A percentile compares a stretch with the other conserved stretches of the same genome.
phyloP scores from a whole-genome alignment of 148 eudicot genomes.

The Oxyria digyna region DNA sequence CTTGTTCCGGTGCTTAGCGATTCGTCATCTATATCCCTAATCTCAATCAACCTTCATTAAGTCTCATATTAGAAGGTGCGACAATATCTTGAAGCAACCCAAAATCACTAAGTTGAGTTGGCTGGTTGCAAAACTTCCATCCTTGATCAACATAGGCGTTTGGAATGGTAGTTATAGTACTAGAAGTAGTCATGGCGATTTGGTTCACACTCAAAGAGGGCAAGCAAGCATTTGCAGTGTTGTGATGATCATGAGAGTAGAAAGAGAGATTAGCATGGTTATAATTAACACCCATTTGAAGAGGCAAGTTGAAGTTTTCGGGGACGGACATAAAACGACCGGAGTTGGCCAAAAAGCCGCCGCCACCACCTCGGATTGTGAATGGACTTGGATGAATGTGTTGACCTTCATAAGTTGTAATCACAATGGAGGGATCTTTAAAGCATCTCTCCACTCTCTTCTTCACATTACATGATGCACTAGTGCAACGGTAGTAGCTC shows the following conservation, averaged over 20 bases:
- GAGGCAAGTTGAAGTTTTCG: constrained; percentile 8
- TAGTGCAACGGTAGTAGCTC: constrained; percentile 92
- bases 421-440: constrained; percentile 53
- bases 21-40: background rate
- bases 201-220: background rate
- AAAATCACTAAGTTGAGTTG: constrained; percentile 26
- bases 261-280: constrained; percentile 11
- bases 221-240: background rate
- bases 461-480: constrained; percentile 69
- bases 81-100: constrained; percentile 61
- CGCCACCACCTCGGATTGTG: constrained; percentile 27
- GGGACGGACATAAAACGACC: background rate
- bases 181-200: background rate
- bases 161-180: constrained; percentile 6
- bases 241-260: constrained; percentile 9
- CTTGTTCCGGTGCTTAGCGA: background rate
- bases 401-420: constrained; percentile 85
- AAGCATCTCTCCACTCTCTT: constrained; percentile 71
- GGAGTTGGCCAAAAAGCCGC: constrained; percentile 15
- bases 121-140: constrained; percentile 13
- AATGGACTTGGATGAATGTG: constrained; percentile 72
- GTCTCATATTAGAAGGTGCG: constrained; percentile 13
- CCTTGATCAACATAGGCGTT: constrained; percentile 11
- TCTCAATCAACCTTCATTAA: background rate
- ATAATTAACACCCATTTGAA: constrained; percentile 8